phyloP scores from a whole-genome alignment of 768 basidiomycete genomes.

The Hemileccinum impolitum region DNA sequence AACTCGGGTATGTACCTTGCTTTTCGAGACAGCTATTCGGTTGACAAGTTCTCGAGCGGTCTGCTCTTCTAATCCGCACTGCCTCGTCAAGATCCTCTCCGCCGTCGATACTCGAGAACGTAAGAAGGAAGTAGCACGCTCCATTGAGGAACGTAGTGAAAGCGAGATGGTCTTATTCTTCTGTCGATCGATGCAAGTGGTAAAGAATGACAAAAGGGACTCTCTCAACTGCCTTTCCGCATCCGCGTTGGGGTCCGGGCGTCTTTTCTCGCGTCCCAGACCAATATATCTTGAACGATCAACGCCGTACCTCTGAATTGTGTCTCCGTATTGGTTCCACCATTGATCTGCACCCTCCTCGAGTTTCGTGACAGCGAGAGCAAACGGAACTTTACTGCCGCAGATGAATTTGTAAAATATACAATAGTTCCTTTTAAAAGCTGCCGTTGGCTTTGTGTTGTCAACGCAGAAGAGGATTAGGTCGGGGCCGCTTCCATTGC shows the following conservation, averaged over 20 bases:
- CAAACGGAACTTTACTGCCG: slow-evolving; percentile 24
- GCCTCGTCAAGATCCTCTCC: slow-evolving; percentile 13
- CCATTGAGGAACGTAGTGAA: slow-evolving; percentile 10
- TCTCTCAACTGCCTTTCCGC: slow-evolving; percentile 26
- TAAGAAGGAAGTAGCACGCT: slow-evolving; percentile 6
- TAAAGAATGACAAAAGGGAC: slow-evolving; percentile 21
- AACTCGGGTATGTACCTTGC: not conserved
- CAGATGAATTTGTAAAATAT: slow-evolving; percentile 28
- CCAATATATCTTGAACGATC: slow-evolving; percentile 30
- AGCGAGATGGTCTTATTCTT: not conserved
- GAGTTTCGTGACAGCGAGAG: slow-evolving; percentile 31
- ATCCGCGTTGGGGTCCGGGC: slow-evolving; percentile 12
- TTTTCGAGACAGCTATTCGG: slow-evolving; percentile 8
- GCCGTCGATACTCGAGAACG: slow-evolving; percentile 8
- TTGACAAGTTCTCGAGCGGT: slow-evolving; percentile 18
- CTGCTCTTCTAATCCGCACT: slow-evolving; percentile 20
- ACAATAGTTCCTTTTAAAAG: slow-evolving; percentile 25
- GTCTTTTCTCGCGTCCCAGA: slow-evolving; percentile 28
- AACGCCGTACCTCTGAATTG: slow-evolving; percentile 14
- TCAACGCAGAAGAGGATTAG: slow-evolving; percentile 32
- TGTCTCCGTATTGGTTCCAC: slow-evolving; percentile 29
- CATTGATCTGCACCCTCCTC: slow-evolving; percentile 31
- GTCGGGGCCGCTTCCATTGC: slow-evolving; percentile 24
- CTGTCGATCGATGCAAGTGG: slow-evolving; percentile 11
- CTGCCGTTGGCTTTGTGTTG: slow-evolving; percentile 22